Evolutionary conservation across 1,139 yeast genomes (phyloP).

Genomic region (Debaryomyces coudertii): DNA sequence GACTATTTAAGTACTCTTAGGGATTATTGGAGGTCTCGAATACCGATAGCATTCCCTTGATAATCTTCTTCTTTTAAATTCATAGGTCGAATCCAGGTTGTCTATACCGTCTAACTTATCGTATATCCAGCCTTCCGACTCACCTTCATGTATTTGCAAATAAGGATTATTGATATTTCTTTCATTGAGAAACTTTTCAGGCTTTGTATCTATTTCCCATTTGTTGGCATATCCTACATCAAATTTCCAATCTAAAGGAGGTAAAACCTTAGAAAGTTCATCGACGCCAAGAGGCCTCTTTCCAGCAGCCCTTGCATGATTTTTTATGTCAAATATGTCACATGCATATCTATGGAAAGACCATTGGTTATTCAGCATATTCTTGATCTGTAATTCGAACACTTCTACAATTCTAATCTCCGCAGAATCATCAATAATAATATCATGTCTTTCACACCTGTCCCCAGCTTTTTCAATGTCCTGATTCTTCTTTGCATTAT

Average conservation of each 20-base stretch:
- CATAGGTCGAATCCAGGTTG: conserved; percentile 29
- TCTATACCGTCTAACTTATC: conserved; percentile 31
- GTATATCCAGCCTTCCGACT: conserved; percentile 49
- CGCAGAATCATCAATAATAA: conserved; percentile 70
- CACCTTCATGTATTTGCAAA: conserved; percentile 36
- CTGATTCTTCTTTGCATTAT: conserved; percentile 12
- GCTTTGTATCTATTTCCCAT: conserved; percentile 70
- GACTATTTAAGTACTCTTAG: conserved; percentile 10
- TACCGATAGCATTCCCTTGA: conserved; percentile 54
- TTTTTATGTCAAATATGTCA: conserved; percentile 54
- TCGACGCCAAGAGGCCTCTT: conserved; percentile 67
- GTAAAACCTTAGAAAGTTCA: conserved; percentile 55
- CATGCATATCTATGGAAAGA: conserved; percentile 38
- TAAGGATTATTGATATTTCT: conserved; percentile 36
- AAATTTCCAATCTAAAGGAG: conserved; percentile 80
- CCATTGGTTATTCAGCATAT: conserved; percentile 65
- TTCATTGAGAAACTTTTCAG: conserved; percentile 55
- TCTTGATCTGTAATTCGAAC: conserved; percentile 72
- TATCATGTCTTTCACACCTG: conserved; percentile 47
- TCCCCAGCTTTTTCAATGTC: conserved; percentile 11
- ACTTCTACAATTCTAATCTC: conserved; percentile 67
- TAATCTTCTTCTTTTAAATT: conserved; percentile 60
- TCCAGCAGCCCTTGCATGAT: conserved; percentile 56
- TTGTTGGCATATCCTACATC: conserved; percentile 52
- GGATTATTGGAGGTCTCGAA: conserved; percentile 43